Conservation (phyloP, 2,329 filamentous ascomycete genomes). For the Fusarium sp. region DNA sequence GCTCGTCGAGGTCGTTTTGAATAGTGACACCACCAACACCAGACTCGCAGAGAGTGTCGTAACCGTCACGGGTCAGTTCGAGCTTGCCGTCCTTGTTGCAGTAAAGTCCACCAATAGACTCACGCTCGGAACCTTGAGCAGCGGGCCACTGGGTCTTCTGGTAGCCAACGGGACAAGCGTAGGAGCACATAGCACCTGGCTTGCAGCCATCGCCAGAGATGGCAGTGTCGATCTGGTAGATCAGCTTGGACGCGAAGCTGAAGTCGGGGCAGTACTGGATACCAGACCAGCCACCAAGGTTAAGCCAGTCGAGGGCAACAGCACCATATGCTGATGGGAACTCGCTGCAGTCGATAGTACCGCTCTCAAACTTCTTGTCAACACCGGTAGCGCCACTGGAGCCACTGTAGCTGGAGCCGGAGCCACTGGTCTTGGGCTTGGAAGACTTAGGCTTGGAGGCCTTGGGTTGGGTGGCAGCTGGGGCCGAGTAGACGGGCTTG, state of each 20-base stretch:
- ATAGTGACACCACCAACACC: constrained; percentile 79
- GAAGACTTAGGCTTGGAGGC: constrained; percentile 42
- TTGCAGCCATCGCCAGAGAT: constrained; percentile 71
- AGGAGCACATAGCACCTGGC: constrained; percentile 83
- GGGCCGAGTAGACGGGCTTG: constrained; percentile 23
- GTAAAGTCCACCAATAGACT: constrained; percentile 89
- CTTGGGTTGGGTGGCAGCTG: constrained; percentile 43
- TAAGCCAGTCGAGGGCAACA: constrained; percentile 74
- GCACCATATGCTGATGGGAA: constrained; percentile 90
- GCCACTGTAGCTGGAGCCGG: constrained; percentile 41
- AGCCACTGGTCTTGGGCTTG: constrained; percentile 37
- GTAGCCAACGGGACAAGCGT: constrained; percentile 91
- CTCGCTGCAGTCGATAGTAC: constrained; percentile 73
- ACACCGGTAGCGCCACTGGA: constrained; percentile 62
- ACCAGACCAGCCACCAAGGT: constrained; percentile 80
- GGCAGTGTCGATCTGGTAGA: constrained; percentile 74
- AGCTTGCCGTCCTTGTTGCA: constrained; percentile 81
- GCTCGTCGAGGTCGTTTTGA: constrained; percentile 75
- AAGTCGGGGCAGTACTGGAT: constrained; percentile 74
- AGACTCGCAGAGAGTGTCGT: constrained; percentile 77
- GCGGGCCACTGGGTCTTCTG: constrained; percentile 91
- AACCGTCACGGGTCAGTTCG: constrained; percentile 76
- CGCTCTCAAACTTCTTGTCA: constrained; percentile 78
- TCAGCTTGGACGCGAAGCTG: constrained; percentile 60
- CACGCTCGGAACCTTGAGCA: constrained; percentile 79